Evolutionary conservation across 169 alveolate species (phyloP).

Genomic region (Condylostoma magnum): DNA sequence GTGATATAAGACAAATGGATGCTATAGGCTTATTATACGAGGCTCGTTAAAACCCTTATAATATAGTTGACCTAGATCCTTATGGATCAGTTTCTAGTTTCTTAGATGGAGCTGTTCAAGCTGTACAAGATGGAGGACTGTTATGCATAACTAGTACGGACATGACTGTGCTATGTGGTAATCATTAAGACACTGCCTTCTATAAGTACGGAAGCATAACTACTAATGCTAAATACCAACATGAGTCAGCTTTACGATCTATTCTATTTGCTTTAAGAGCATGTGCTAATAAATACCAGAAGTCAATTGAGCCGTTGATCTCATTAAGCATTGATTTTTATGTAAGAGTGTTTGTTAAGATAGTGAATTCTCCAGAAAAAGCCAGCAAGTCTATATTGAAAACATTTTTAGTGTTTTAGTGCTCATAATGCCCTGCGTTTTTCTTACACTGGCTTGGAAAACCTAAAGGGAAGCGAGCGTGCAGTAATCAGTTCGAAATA

Average conservation of each 20-base stretch:
- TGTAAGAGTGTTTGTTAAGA: constrained; percentile 88
- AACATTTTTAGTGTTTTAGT: constrained; percentile 11
- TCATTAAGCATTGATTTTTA: constrained; percentile 93
- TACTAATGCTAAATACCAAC: constrained; percentile 84
- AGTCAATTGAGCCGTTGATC: constrained; percentile 84
- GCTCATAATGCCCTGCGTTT: constrained; percentile 7
- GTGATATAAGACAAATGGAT: constrained; percentile 34
- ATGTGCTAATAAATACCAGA: constrained; percentile 89
- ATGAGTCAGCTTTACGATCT: constrained; percentile 89
- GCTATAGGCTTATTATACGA: constrained; percentile 54
- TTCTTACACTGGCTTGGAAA: not conserved
- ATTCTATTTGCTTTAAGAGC: constrained; percentile 82
- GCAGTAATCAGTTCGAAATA: not conserved
- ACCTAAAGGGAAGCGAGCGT: not conserved
- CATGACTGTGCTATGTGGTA: constrained; percentile 95
- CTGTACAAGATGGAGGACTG: constrained; percentile 89
- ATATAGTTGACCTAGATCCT: constrained; percentile 93
- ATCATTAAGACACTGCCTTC: constrained; percentile 91
- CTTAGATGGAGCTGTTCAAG: constrained; percentile 88
- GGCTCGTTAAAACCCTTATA: constrained; percentile 54
- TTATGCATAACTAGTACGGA: constrained; percentile 94
- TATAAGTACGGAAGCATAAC: constrained; percentile 92
- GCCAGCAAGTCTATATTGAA: not conserved
- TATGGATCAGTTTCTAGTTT: constrained; percentile 93
- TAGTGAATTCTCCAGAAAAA: constrained; percentile 39